phyloP scores from a whole-genome alignment of 345 rosid species.

The Erodium maritimum region DNA sequence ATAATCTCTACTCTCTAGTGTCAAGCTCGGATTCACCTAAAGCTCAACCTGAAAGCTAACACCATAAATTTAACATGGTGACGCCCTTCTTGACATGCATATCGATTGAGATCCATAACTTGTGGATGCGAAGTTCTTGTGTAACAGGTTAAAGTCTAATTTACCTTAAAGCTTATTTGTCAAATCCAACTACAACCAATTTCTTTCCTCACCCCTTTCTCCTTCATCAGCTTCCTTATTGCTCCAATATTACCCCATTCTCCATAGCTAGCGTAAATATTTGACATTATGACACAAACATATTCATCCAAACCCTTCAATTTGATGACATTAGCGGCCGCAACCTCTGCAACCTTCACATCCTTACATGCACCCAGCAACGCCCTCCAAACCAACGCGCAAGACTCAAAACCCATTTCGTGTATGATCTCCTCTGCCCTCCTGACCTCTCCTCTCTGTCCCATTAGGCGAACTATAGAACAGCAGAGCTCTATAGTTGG shows the following conservation, averaged over 20 bases:
- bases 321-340: slow-evolving; percentile 35
- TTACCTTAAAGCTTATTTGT: no score
- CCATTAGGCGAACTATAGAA: slow-evolving; percentile 54
- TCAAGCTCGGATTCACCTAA: no score
- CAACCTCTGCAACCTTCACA: slow-evolving; percentile 32
- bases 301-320: slow-evolving; percentile 51
- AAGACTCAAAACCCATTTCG: slow-evolving; percentile 30
- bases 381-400: slow-evolving; percentile 53
- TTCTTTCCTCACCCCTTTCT: slow-evolving; percentile 46
- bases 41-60: no score
- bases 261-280: slow-evolving; percentile 38
- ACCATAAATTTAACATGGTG: no score
- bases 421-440: slow-evolving; percentile 33
- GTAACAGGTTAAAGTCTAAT: no score
- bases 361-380: slow-evolving; percentile 54
- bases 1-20: no score
- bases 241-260: slow-evolving; percentile 46
- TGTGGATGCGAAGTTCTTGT: no score
- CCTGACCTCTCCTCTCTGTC: slow-evolving; percentile 36
- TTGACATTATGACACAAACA: slow-evolving; percentile 53
- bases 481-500: slow-evolving; percentile 64
- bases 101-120: no score
- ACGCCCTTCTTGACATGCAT: no score
- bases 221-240: slow-evolving; percentile 52
- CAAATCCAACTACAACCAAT: slow-evolving; percentile 62